Conservation (phyloP, 805 yeast species). For the Pichia heedii region DNA sequence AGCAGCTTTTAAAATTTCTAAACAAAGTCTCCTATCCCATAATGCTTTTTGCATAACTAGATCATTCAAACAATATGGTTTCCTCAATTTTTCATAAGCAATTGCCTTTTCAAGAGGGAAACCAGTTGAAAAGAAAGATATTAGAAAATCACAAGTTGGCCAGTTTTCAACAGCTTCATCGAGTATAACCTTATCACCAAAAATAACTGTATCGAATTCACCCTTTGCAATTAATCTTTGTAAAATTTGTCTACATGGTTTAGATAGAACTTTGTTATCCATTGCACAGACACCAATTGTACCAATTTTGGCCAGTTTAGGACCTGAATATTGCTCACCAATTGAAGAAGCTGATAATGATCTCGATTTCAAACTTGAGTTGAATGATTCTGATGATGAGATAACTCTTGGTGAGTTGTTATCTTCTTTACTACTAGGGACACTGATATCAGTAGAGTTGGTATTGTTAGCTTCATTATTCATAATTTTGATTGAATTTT, state of each 20-base stretch:
- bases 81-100: slow-evolving; percentile 75
- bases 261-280: slow-evolving; percentile 93
- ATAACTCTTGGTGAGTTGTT: slow-evolving; percentile 5
- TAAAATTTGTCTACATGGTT: slow-evolving; percentile 88
- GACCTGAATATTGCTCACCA: slow-evolving; percentile 26
- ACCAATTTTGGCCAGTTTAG: slow-evolving; percentile 65
- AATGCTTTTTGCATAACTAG: slow-evolving; percentile 81
- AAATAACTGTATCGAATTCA: slow-evolving; percentile 92
- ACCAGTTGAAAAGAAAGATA: slow-evolving; percentile 90
- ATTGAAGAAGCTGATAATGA: slow-evolving; percentile 24
- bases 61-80: slow-evolving; percentile 86
- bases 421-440: neutral
- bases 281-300: slow-evolving; percentile 98
- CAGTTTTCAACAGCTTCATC: slow-evolving; percentile 93
- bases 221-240: slow-evolving; percentile 84
- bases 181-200: slow-evolving; percentile 93
- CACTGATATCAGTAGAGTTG: neutral
- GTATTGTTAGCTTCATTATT: neutral
- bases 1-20: slow-evolving; percentile 66
- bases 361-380: slow-evolving; percentile 16
- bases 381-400: slow-evolving; percentile 8
- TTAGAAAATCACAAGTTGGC: slow-evolving; percentile 97
- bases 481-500: too few relatives aligned
- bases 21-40: slow-evolving; percentile 95
- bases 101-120: slow-evolving; percentile 96